Percentiles rank a stretch among this genome's conserved stretches.
Evolutionary conservation across 1,139 yeast genomes (phyloP).

Genomic region (Yamadazyma blattariae): DNA sequence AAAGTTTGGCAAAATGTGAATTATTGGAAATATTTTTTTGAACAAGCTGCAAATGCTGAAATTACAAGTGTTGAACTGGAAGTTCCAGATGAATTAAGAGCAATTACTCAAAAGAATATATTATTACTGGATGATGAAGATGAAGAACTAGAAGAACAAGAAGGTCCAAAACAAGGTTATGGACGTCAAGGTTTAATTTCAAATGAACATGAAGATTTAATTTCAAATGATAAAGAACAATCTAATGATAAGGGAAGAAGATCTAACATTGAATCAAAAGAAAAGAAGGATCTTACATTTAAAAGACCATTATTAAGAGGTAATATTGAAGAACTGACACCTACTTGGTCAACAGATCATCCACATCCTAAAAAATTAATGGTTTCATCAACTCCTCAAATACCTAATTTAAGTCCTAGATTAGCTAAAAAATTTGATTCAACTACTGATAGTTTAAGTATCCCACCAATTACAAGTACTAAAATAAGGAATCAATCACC

Average conservation of each 20-base stretch:
- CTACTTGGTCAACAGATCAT: slow-evolving; percentile 40
- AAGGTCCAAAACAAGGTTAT: slow-evolving; percentile 3
- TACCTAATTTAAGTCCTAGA: slow-evolving; percentile 11
- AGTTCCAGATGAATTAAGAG: slow-evolving; percentile 14
- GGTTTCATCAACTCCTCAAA: slow-evolving; percentile 35
- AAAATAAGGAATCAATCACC: slow-evolving; percentile 11
- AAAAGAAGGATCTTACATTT: slow-evolving; percentile 8
- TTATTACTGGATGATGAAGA: slow-evolving; percentile 19
- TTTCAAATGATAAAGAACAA: slow-evolving; percentile 18
- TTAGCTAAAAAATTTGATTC: slow-evolving; percentile 17
- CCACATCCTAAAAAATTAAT: slow-evolving; percentile 6
- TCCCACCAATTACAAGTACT: slow-evolving; percentile 19
- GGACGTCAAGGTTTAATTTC: slow-evolving; percentile 12
- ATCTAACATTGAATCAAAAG: slow-evolving; percentile 1
- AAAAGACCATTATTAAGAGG: slow-evolving; percentile 23
- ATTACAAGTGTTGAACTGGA: slow-evolving; percentile 56
- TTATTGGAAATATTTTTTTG: slow-evolving; percentile 76
- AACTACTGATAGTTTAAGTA: slow-evolving; percentile 22
- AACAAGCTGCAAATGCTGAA: slow-evolving; percentile 71
- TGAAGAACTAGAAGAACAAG: slow-evolving; percentile 15
- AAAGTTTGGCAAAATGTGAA: slow-evolving; percentile 59
- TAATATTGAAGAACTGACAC: slow-evolving; percentile 30
- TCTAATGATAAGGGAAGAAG: slow-evolving; percentile 16
- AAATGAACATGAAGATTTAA: slow-evolving; percentile 13
- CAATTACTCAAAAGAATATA: slow-evolving; percentile 14